Evolutionary conservation across 1,284 basidiomycete species (phyloP).

Genomic region (Moniliophthora roreri): DNA sequence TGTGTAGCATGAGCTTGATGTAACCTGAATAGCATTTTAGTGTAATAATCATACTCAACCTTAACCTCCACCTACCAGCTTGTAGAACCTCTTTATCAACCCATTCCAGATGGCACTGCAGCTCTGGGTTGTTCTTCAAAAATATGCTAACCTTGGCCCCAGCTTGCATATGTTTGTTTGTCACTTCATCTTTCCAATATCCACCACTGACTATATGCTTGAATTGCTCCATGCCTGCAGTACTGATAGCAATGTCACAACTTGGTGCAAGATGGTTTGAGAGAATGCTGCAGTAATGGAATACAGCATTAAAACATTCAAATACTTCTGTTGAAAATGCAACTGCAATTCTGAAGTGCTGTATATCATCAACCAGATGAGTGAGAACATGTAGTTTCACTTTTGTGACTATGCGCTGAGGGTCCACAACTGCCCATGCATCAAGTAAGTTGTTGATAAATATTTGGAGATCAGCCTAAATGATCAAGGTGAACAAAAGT

Average conservation of each 20-base stretch:
- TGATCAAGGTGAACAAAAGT: constrained; percentile 17
- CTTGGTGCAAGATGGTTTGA: constrained; percentile 37
- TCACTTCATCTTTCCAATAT: constrained; percentile 23
- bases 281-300: constrained; percentile 31
- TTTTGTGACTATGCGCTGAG: constrained; percentile 32
- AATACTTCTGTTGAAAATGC: constrained; percentile 32
- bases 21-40: background rate
- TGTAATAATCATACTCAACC: no score
- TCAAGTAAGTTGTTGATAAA: constrained; percentile 24
- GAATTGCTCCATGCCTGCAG: constrained; percentile 30
- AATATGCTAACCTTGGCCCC: background rate
- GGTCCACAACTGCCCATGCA: constrained; percentile 25
- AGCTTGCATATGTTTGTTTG: background rate
- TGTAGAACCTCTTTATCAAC: background rate
- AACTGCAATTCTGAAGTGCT: constrained; percentile 32
- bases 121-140: background rate
- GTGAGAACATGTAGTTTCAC: constrained; percentile 35
- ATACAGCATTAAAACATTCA: constrained; percentile 36
- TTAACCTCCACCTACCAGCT: no score
- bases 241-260: constrained; percentile 31
- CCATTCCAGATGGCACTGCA: constrained; percentile 17
- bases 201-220: constrained; percentile 33
- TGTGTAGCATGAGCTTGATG: background rate
- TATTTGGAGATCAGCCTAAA: constrained; percentile 30
- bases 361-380: constrained; percentile 32